Base-by-base conservation (phyloP, 1,284 basidiomycete genomes). In the Apiotrichum mycotoxinovorans region DNA sequence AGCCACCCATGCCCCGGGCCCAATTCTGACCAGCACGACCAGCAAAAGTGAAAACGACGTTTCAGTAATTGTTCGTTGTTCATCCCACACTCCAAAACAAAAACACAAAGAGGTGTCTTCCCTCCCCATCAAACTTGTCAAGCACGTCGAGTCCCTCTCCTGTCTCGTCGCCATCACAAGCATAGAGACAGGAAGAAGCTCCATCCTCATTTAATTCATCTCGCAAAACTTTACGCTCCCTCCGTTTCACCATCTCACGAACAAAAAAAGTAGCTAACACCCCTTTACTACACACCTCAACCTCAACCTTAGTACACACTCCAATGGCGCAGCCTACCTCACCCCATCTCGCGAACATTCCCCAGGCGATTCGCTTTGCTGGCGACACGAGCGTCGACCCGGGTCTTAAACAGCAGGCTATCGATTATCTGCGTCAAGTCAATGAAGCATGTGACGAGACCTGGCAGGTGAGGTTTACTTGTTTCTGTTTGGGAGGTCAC, bases 401-500 rank as follows among this genome's bases (percentile, higher is more conserved):
- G 11, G 64, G 60, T 5, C 64, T 78, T 57, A 74, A 74, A 51
- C 67, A 72, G 51, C 72, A 77, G 61, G 76, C 76, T 0, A 64
- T 78, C 30, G 73, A 71, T 52, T 78, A 78, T 51, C 66, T 78
- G 26, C 64, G 62, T 23, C 72, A 78, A 59, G 76, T 78, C 66
- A 73, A 66, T 52, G 66, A 73, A 50, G 62, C 73, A 22, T 72
- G 69, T 50, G 73, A 76, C 47, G 74, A 77, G 64, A 78, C 76
- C 27, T 78, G 76, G 76, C 74, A 77, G 70, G 76, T 76, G 53
- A 57, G 76, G 64, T 8, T 10, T 15, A 12, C 15, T 34, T 42
- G 17, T 22, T 15, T 22, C 3, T 4, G 15, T 35, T 23, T 12
- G 17, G 30, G 48, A 8, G n/a, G 40, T 41, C 40, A 41, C 40